Base-by-base conservation (phyloP, 78 protist genomes). In the Pelomyxa schiedti region DNA sequence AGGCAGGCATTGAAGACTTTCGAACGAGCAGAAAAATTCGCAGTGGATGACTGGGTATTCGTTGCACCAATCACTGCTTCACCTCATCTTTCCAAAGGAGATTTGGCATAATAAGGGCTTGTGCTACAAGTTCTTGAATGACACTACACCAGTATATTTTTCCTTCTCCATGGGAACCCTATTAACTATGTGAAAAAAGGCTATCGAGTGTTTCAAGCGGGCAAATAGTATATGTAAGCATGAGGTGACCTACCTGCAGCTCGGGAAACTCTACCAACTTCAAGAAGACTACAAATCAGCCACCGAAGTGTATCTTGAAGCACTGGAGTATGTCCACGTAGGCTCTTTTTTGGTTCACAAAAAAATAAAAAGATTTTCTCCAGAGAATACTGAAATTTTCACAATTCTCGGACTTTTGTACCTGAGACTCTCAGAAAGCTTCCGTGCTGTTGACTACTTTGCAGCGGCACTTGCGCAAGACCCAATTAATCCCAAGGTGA, bases 321-420 rank as follows among this genome's bases (percentile, higher is more conserved):
- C 91, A 0, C 42, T 80, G 9, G 86, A 74, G 75, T 80, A 66
- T 9, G 58, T 73, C 66, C 1, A 6, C 42, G 30, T 5, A 26
- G 38, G 8, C 52, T 4, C 22, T 35, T 65, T 7, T 5, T 35
- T 8, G 2, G 5, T 22, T 72, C 35, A 32, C 64, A 38, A 3
- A 72, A 7, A n/a, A 26, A 4, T 4, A 35, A 22, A 3, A 1
- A 4, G 66, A 37, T 74, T 74, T 28, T 72, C 88, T 9, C 91
- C 92, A 22, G 92, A 92, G 32, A 87, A 84, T 69, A 75, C 93
- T 1, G 89, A 86, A 35, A 8, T 89, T 29, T 41, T 92, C 26
- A 84, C 94, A 2, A 53, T 83, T 22, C 39, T 88, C 30, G 96
- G 96, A 1, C 67, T 87, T 22, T 71, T 86, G 6, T 77, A 74